Evolutionary conservation across 768 basidiomycete species (phyloP), one percentile per base, ranked within the genome.

Genomic region (Mycena alexandri): DNA sequence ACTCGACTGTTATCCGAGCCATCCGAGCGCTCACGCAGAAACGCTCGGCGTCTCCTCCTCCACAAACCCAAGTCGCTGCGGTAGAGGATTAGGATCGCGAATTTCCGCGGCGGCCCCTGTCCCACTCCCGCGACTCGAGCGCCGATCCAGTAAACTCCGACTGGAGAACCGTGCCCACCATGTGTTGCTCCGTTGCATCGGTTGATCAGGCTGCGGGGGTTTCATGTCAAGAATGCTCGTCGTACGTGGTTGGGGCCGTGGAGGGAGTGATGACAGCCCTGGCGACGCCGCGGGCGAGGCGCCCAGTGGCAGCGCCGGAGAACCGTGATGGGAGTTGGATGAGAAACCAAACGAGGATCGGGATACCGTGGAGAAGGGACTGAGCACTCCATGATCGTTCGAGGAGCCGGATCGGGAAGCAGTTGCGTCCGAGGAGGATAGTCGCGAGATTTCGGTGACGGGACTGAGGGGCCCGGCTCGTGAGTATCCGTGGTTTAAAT

Each of bases 91-190:
- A 0, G 95, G 94, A 77, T 96, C 94, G 22, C 92, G 86, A 73
- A 95, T 87, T 22, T 93, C 90, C 16, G 78, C 73, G 13, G 62
- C 50, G 51, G 64, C 57, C 77, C 72, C 66, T 74, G 72, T 62
- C 78, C 74, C 61, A 78, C 78, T 7, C 74, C 78, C 61, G 82
- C 81, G 63, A 71, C 84, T 88, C 13, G 78, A 66, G 25, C 83
- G 81, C 44, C 89, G 84, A 69, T 92, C 91, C 29, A 91, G 82
- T 55, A 93, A 81, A 38, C 87, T 85, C 19, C 89, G 86, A 61
- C 86, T 87, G 16, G 91, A 82, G 72, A 96, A 89, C 3, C 91
- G 89, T 11, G 84, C 78, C 90, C 93, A 96, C 92, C 93, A 94
- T 13, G 85, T 88, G 74, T 93, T 88, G 46, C 87, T 90, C 9